phyloP scores from a whole-genome alignment of 1,284 basidiomycete genomes.

The Phylloporus gajari region DNA sequence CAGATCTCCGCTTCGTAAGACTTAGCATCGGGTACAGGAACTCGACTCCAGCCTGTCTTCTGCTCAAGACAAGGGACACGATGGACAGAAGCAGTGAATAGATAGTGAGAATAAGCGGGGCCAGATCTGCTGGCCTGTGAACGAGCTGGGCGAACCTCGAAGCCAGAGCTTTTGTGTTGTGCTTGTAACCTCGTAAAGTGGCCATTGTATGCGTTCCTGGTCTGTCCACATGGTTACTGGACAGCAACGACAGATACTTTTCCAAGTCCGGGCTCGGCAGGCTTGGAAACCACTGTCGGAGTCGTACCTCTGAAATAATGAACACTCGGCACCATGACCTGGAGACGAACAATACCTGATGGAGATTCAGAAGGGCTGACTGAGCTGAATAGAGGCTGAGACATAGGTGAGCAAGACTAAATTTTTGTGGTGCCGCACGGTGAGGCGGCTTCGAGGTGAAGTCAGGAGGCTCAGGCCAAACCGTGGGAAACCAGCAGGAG shows the following conservation, averaged over 20 bases:
- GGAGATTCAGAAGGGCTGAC: neutral
- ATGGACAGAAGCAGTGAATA: neutral
- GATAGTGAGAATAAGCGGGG: neutral
- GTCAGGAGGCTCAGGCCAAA: too few relatives aligned
- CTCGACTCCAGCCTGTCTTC: neutral
- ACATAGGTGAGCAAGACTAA: neutral
- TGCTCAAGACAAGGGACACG: neutral
- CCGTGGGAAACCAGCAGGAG: too few relatives aligned
- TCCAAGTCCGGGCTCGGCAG: too few relatives aligned
- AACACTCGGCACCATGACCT: neutral
- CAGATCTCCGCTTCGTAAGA: neutral
- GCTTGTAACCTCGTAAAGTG: too few relatives aligned
- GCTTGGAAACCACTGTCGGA: neutral
- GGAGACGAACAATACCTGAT: too few relatives aligned
- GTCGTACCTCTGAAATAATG: neutral
- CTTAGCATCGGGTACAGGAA: neutral
- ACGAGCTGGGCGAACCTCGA: neutral
- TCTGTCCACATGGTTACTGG: neutral
- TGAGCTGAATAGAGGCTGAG: neutral
- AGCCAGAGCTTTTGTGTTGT: neutral
- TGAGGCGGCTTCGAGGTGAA: too few relatives aligned
- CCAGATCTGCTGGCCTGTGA: neutral
- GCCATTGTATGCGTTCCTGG: neutral
- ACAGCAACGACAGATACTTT: too few relatives aligned
- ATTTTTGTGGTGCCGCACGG: too few relatives aligned